Evolutionary conservation across 2,329 filamentous ascomycete species (phyloP).

Genomic region (Ceratocystis harringtonii): DNA sequence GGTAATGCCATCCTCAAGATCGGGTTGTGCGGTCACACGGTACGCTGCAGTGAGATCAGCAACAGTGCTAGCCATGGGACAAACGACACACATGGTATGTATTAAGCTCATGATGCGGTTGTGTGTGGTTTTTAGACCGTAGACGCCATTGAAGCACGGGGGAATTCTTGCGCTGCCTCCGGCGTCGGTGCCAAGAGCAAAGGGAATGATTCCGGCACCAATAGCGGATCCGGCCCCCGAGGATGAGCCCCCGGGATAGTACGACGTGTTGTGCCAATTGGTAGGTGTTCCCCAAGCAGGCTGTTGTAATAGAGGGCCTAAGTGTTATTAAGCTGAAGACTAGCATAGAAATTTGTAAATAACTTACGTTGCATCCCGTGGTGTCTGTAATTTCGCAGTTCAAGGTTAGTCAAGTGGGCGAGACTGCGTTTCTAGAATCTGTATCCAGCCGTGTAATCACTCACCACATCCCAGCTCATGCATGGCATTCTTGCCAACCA

Average conservation of each 20-base stretch:
- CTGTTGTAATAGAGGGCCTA: slow-evolving; percentile 20
- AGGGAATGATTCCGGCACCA: slow-evolving; percentile 56
- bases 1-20: slow-evolving; percentile 47
- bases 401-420: not conserved
- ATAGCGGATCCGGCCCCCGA: slow-evolving; percentile 61
- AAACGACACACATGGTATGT: slow-evolving; percentile 46
- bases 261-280: slow-evolving; percentile 61
- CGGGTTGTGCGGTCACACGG: slow-evolving; percentile 58
- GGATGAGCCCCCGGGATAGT: slow-evolving; percentile 71
- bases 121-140: slow-evolving; percentile 67
- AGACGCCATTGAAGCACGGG: slow-evolving; percentile 60
- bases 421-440: not conserved
- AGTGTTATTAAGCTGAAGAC: not conserved
- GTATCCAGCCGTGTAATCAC: slow-evolving; percentile 25
- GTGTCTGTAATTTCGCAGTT: slow-evolving; percentile 37
- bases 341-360: not conserved
- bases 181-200: slow-evolving; percentile 59
- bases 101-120: slow-evolving; percentile 47
- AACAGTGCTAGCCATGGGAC: slow-evolving; percentile 62
- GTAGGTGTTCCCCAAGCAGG: slow-evolving; percentile 56
- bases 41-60: slow-evolving; percentile 72
- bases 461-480: slow-evolving; percentile 57
- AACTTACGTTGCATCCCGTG: slow-evolving; percentile 58
- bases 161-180: slow-evolving; percentile 65
- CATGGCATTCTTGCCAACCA: slow-evolving; percentile 66